Evolutionary conservation across 495 filamentous ascomycete genomes (phyloP), one percentile per base, ranked within the genome.

Genomic region (Aspergillus carlsbadensis): DNA sequence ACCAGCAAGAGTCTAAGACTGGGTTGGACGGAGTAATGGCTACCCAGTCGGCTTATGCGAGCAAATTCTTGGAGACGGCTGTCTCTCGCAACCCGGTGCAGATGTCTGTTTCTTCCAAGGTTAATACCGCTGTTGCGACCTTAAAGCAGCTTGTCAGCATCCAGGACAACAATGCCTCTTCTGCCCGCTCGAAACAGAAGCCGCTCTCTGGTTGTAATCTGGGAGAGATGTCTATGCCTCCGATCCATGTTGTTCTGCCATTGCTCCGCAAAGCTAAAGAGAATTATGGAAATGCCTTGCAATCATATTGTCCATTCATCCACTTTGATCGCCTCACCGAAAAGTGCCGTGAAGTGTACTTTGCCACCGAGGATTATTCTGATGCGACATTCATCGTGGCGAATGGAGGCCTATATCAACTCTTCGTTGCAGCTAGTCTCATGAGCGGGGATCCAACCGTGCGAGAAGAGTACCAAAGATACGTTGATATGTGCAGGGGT

Each of bases 11-110:
- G 33, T 52, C 62, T 5, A 78, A 68, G n/a, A 68, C 71, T 15
- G 73, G 72, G 1, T 86, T 87, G 46, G 84, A 86, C 51, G 84
- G 83, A 7, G 82, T 83, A 13, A 68, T 89, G 26, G 70, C 81
- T 7, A 76, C 81, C 14, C 86, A 89, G 54, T 85, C 85, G 1
- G 81, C 73, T 2, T 86, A 85, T 65, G 86, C 86, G 5, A 83
- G 79, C 52, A 73, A 83, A 57, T 83, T 87, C 54, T 74, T 87
- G 22, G 78, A 86, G 57, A 76, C 79, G 22, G 81, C 81, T 14
- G 82, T 89, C 17, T 76, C 79, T 20, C 73, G 76, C 44, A 76
- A 79, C 31, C 68, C 80, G 1, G 67, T 80, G 2, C 74, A 74
- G 44, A 65, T 75, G 31, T 70, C 75, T 10, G 78, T 73, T 36